These are phyloP conservation scores for Nicotiana undulata DNA, from an alignment of 257 asterid species.

Conservation along the genomic window DNA sequence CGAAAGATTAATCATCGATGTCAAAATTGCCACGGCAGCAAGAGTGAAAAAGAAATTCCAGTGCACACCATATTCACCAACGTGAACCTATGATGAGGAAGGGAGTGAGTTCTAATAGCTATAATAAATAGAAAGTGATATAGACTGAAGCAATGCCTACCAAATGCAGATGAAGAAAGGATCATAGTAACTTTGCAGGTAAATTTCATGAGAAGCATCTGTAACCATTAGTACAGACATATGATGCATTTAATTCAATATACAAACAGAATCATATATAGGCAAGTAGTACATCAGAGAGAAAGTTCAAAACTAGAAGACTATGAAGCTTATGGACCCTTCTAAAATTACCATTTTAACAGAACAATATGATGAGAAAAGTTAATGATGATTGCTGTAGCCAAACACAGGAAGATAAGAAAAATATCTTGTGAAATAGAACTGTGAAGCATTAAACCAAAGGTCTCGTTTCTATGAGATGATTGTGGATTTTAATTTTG, in stretches of 20 bases:
- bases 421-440: background rate
- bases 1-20: slow-evolving; percentile 56
- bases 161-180: slow-evolving; percentile 8
- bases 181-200: background rate
- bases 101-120: background rate
- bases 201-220: slow-evolving; percentile 1
- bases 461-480: background rate
- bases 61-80: slow-evolving; percentile 95
- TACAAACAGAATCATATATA: background rate
- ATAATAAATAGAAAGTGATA: background rate
- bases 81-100: slow-evolving; percentile 63
- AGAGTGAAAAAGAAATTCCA: slow-evolving; percentile 99
- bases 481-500: background rate
- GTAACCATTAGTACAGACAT: background rate
- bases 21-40: slow-evolving; percentile 78
- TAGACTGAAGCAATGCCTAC: background rate
- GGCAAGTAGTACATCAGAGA: background rate
- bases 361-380: background rate
- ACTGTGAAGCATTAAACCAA: background rate
- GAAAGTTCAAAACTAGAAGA: background rate
- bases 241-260: background rate
- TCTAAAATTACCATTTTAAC: background rate
- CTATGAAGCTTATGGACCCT: background rate
- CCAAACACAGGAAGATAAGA: background rate
- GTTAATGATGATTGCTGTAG: background rate